Base-by-base conservation (phyloP, 176 grass and related monocot species). In the Miscanthus lutarioriparius region DNA sequence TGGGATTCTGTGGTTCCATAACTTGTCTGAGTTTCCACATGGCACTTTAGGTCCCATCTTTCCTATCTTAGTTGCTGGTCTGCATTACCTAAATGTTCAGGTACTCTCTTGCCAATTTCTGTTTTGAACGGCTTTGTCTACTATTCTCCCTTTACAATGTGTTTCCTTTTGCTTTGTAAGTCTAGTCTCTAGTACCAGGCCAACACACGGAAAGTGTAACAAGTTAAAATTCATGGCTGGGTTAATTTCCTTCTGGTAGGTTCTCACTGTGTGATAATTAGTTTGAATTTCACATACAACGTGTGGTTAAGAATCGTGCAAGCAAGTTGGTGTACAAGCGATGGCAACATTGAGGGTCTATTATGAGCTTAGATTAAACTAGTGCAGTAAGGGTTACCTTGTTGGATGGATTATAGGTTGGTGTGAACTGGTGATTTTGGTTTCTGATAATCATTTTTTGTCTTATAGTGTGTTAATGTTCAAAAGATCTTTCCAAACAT, bases 11-110 rank as follows among this genome's bases (percentile, higher is more conserved):
- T 98, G 96, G 96, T 98, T 98, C 80, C 76, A 88, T 70, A 89
- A 98, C 78, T 91, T 98, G 85, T 89, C 83, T 36, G 86, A 86
- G 75, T 76, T 84, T 90, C 80, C 96, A 68, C 89, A 91, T 84
- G 96, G 96, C 43, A 45, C 90, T 84, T 83, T 88, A 23, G 96
- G 92, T 72, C 89, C 62, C 49, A 48, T 88, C 61, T 95, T 98
- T 78, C 96, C 96, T 84, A 77, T 91, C 68, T 73, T 95, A 85
- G 85, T 98, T 83, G 87, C 96, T 62, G 87, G 96, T 64, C 79
- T 98, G 16, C 93, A 98, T 92, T 93, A 95, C 87, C 63, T 87
- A 48, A 98, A 98, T 89, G 53, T 98, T 86, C 92, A 98, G 96
- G 92, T 98, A 95, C 23, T 82, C 47, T 64, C 20, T 39, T 16